Evolutionary conservation across 139 green algal species (phyloP), one percentile per base, ranked within the genome.

Genomic region (Chlorella vulgaris): DNA sequence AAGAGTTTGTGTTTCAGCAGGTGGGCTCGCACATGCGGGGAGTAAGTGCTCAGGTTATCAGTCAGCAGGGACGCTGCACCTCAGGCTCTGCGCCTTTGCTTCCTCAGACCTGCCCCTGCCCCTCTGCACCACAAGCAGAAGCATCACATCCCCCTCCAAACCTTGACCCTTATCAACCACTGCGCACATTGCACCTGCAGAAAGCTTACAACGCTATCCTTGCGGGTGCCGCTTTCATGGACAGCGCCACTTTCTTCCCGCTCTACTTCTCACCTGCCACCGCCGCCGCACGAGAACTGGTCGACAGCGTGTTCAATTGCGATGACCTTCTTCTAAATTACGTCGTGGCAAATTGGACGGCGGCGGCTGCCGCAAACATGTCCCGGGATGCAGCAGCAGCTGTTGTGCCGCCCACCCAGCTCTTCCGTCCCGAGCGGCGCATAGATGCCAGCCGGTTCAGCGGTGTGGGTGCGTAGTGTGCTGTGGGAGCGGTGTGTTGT

Each of bases 261-360:
- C 7, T 36, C 36, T 90, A 92, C 74, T 90, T 43, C 36, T 43
- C 79, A 1, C 26, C 71, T 3, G 53, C 31, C 0, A 66, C 83
- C 36, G 58, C 39, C 8, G 51, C 75, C 3, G 67, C 76, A 3
- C 50, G 83, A 2, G 33, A 24, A 0, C 33, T 75, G n/a, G 88
- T 91, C 28, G 88, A 91, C 62, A 69, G 7, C 26, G 18, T 71
- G 7, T 88, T 89, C 55, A 91, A 91, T 78, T 86, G 88, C 39
- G 88, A 91, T 4, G 88, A 91, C 62, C 50, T 91, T 55, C 71
- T 91, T 66, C 68, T 90, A 28, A 91, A 90, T 76, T 90, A 84
- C 71, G 73, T 91, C 29, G 50, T 88, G 18, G 85, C 86, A 7
- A 87, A 84, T 29, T 35, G 28, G 15, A 79, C 61, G 24, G 8